Conservation (phyloP, 257 asterid species). For the Knoxia roxburghii region DNA sequence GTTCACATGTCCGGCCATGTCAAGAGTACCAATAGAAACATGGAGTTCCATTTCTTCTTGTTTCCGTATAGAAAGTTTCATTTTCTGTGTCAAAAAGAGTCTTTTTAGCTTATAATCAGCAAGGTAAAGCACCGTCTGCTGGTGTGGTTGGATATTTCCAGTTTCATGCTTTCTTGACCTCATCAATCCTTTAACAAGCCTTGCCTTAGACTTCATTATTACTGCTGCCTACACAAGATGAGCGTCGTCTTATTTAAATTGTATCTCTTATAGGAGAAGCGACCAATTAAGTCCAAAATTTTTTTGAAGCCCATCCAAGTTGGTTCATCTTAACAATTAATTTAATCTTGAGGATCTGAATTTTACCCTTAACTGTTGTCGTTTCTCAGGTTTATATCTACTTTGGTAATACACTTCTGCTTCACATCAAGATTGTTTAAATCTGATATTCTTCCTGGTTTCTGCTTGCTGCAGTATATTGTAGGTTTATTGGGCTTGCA, state of each 20-base stretch:
- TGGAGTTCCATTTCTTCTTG: background rate
- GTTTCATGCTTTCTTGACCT: background rate
- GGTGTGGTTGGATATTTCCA: background rate
- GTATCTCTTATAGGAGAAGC: background rate
- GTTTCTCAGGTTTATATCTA: background rate
- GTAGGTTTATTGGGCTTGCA: background rate
- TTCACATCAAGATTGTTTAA: background rate
- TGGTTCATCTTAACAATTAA: background rate
- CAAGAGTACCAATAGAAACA: background rate
- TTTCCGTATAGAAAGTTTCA: background rate
- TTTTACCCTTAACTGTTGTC: background rate
- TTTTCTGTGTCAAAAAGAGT: background rate
- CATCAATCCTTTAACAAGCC: background rate
- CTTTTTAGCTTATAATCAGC: background rate
- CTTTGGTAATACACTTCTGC: background rate
- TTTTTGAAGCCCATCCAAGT: background rate
- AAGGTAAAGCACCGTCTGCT: background rate
- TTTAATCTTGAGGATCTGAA: background rate
- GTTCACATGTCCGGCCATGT: slow-evolving; percentile 2
- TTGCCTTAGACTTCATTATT: too few relatives aligned
- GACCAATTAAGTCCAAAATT: too few relatives aligned
- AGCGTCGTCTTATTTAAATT: background rate
- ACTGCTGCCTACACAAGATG: background rate
- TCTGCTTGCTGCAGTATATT: background rate
- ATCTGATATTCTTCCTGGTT: background rate